Evolutionary conservation across 768 basidiomycete genomes (phyloP).

Genomic region (Pleurotus ostreatus): DNA sequence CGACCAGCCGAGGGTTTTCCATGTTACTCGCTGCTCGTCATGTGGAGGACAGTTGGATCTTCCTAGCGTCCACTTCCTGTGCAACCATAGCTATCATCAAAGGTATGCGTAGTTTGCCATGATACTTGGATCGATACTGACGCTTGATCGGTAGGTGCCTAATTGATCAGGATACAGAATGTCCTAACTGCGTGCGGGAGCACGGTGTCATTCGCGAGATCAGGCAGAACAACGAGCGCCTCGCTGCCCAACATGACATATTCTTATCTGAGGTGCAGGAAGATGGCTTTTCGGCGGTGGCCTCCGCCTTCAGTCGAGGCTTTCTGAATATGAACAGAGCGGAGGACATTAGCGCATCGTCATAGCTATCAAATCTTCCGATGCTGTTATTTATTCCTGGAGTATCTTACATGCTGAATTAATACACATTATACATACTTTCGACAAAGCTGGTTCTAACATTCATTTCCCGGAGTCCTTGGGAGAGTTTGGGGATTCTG

Average conservation of each 20-base stretch:
- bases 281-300: slow-evolving; percentile 70
- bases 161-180: slow-evolving; percentile 86
- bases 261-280: slow-evolving; percentile 74
- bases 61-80: slow-evolving; percentile 97
- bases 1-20: slow-evolving; percentile 82
- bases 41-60: slow-evolving; percentile 90
- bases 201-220: slow-evolving; percentile 91
- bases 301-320: slow-evolving; percentile 66
- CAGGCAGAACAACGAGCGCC: slow-evolving; percentile 74
- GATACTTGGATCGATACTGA: neutral
- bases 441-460: neutral
- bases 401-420: slow-evolving; percentile 3
- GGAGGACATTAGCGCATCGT: slow-evolving; percentile 22
- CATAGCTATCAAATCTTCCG: neutral
- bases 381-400: neutral
- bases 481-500: slow-evolving; percentile 36
- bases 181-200: slow-evolving; percentile 82
- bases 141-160: slow-evolving; percentile 56
- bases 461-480: slow-evolving; percentile 1
- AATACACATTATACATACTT: neutral
- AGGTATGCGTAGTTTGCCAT: slow-evolving; percentile 42
- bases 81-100: slow-evolving; percentile 95
- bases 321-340: slow-evolving; percentile 43
- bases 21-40: slow-evolving; percentile 88
- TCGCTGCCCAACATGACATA: slow-evolving; percentile 79